These are phyloP conservation scores for Talaromyces sp. DNA, from an alignment of 2,329 filamentous ascomycete species.

Conservation along the genomic window DNA sequence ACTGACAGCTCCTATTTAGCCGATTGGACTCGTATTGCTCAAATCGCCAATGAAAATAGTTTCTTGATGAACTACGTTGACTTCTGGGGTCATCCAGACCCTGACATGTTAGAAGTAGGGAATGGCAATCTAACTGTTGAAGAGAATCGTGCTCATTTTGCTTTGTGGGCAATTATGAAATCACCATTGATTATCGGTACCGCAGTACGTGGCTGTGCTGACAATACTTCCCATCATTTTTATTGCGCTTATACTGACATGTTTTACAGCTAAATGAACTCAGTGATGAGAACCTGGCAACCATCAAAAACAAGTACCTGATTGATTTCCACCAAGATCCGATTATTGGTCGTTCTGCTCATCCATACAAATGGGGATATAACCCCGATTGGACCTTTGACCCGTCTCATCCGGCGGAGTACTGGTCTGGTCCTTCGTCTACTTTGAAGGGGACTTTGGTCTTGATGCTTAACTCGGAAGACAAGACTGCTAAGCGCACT, in stretches of 20 bases:
- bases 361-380: constrained; percentile 45
- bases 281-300: constrained; percentile 37
- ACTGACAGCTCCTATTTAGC: constrained; percentile 13
- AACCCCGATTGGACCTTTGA: constrained; percentile 40
- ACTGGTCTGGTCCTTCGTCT: constrained; percentile 38
- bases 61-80: constrained; percentile 49
- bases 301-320: constrained; percentile 48
- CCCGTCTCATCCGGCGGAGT: constrained; percentile 37
- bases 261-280: constrained; percentile 39
- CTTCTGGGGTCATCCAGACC: constrained; percentile 57
- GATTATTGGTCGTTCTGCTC: constrained; percentile 45
- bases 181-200: constrained; percentile 55
- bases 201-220: constrained; percentile 30
- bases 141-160: constrained; percentile 56
- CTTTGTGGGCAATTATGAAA: constrained; percentile 56
- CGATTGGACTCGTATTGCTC: constrained; percentile 34
- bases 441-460: constrained; percentile 32
- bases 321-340: constrained; percentile 53
- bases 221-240: neutral
- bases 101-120: constrained; percentile 56
- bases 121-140: constrained; percentile 51
- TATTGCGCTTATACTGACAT: constrained; percentile 3
- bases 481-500: constrained; percentile 22
- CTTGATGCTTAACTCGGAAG: constrained; percentile 36
- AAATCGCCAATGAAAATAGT: constrained; percentile 55